Percentiles rank a stretch among this genome's conserved stretches.
Conservation (phyloP, 2,329 filamentous ascomycete genomes). For the Alternaria tenuissima region DNA sequence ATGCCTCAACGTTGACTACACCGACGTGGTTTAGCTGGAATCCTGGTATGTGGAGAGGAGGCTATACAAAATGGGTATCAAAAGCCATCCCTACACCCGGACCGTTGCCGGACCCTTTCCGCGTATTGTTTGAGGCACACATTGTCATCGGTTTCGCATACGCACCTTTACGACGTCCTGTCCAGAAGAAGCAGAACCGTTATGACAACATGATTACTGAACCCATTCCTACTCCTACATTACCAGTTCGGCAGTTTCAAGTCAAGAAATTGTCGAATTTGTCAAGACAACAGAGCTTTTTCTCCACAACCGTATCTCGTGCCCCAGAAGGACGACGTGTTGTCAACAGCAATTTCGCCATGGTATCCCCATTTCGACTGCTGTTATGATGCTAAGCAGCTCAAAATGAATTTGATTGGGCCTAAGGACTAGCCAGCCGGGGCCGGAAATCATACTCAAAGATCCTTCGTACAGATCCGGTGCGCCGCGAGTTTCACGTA, state of each 20-base stretch:
- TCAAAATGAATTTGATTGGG: constrained; percentile 31
- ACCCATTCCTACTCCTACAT: neutral
- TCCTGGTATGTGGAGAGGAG: neutral
- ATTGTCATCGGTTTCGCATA: constrained; percentile 15
- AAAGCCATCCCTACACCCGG: constrained; percentile 1
- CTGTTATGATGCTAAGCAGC: constrained; percentile 14
- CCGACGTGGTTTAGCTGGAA: neutral
- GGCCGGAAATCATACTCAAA: constrained; percentile 39
- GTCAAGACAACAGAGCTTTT: neutral
- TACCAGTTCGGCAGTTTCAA: constrained; percentile 4
- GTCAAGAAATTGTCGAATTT: constrained; percentile 7
- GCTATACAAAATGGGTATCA: constrained; percentile 13
- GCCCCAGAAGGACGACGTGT: constrained; percentile 3
- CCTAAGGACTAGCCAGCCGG: constrained; percentile 22
- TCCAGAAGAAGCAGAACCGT: constrained; percentile 7
- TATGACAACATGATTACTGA: neutral
- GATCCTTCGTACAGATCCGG: constrained; percentile 44
- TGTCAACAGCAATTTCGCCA: constrained; percentile 17
- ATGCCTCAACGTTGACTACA: neutral
- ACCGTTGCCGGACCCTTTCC: constrained; percentile 8
- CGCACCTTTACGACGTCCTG: neutral
- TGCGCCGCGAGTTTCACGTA: constrained; percentile 46
- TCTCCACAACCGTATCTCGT: constrained; percentile 3
- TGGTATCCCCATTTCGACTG: constrained; percentile 18
- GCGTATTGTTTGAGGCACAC: constrained; percentile 9